These are phyloP conservation scores for Blastobotrys illinoisensis DNA, from an alignment of 1,139 yeast genomes.

Conservation along the genomic window DNA sequence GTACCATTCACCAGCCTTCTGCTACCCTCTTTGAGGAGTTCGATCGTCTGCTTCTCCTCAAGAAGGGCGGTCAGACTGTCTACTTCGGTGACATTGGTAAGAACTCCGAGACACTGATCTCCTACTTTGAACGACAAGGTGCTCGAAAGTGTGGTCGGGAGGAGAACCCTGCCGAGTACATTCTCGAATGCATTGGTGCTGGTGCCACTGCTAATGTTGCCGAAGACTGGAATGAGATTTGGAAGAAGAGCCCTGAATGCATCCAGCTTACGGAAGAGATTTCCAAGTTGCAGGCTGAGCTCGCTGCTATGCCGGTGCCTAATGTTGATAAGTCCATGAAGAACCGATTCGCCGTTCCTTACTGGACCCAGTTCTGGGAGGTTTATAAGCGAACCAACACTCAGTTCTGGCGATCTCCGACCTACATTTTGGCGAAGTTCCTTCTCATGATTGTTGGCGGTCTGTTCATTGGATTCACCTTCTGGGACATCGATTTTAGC, in stretches of 20 bases:
- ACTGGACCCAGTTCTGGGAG: slow-evolving; percentile 34
- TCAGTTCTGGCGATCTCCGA: slow-evolving; percentile 43
- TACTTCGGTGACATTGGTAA: slow-evolving; percentile 63
- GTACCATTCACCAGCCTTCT: slow-evolving; percentile 57
- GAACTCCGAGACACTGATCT: slow-evolving; percentile 44
- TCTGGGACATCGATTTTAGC: slow-evolving; percentile 34
- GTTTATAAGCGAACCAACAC: slow-evolving; percentile 36
- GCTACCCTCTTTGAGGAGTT: slow-evolving; percentile 50
- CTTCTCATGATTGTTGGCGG: slow-evolving; percentile 45
- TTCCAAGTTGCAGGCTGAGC: slow-evolving; percentile 30
- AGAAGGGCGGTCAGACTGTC: slow-evolving; percentile 58
- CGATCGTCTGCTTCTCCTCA: slow-evolving; percentile 45
- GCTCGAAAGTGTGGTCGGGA: slow-evolving; percentile 42
- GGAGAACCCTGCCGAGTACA: slow-evolving; percentile 65
- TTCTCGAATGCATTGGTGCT: slow-evolving; percentile 59
- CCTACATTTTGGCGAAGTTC: slow-evolving; percentile 41
- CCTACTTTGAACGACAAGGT: slow-evolving; percentile 53
- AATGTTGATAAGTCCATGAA: slow-evolving; percentile 15
- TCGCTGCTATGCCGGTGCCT: slow-evolving; percentile 24
- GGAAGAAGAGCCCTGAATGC: slow-evolving; percentile 40
- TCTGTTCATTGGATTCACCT: slow-evolving; percentile 49
- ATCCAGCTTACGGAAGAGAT: slow-evolving; percentile 36
- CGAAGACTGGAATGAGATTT: slow-evolving; percentile 41
- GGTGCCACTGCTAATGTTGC: slow-evolving; percentile 54
- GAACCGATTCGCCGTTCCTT: slow-evolving; percentile 31